Base-by-base conservation (phyloP, 208 protist genomes). In the Vickermania ingenoplastis region DNA sequence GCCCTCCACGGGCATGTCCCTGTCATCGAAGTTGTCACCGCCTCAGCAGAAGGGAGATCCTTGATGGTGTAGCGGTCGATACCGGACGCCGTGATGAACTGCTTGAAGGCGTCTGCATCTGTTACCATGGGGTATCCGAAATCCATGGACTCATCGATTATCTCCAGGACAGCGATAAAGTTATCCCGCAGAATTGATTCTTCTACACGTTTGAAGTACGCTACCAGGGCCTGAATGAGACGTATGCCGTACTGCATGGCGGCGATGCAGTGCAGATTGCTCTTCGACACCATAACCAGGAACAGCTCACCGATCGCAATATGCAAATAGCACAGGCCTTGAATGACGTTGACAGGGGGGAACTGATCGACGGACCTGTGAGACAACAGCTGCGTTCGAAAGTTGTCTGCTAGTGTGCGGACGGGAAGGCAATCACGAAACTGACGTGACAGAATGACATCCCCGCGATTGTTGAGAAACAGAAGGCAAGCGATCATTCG, bases 71-170 rank as follows among this genome's bases (percentile, higher is more conserved):
- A 51, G 2, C 54, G 55, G 29, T 92, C 82, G 17, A 92, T 59
- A 1, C 86, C 86, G 27, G 68, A 77, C 57, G 80, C 63, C 17
- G 81, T 86, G 54, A 99, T 95, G 69, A 95, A 98, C 17, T 75
- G 59, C 49, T 94, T 94, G 27, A 99, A 75, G 26, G 88, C 63
- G 54, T 94, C 87, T 3, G 67, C 62, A 48, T 97, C 89, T 25
- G 79, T 95, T 54, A 83, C 86, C 63, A 98, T 94, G 30, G 97
- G 98, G 67, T 98, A 99, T 23, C 98, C 98, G 85, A 97, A 99
- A 79, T 99, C 98, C 58, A 99, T 79, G 1, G 96, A 92, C 71
- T 99, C 97, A 71, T 99, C 98, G 36, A 99, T 92, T 23, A 99
- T 69, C 67, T 98, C 92, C 72, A 98, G 98, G 41, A 99, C 75